Base-by-base conservation (phyloP, 768 basidiomycete species). In the Termitomyces sp. region DNA sequence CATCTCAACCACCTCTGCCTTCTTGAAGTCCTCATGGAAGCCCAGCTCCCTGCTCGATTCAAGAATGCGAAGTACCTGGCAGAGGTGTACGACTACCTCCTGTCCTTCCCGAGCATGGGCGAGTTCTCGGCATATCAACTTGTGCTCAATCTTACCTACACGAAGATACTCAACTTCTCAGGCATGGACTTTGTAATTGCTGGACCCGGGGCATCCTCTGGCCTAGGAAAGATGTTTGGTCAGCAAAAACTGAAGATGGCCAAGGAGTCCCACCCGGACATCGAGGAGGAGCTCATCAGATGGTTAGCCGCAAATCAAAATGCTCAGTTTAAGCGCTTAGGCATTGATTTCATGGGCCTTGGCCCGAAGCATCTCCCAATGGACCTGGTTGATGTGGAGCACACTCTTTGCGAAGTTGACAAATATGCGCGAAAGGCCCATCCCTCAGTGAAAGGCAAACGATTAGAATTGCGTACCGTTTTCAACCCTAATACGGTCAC, bases 401-500 rank as follows among this genome's bases (percentile, higher is more conserved):
- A 92, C 66, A 76, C 84, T 1, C 70, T 91, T 16, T 92, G 90
- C 70, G 90, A 92, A 66, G 76, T 86, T 44, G 87, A 90, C 71
- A 89, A 91, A 65, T 91, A 91, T 64, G 75, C 82, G 41, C 85
- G 89, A 45, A 72, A 71, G n/a, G 73, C 69, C 19, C 79, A 83
- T 66, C 80, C 82, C 3, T 40, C 68, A 11, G 64, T 84, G 55
- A 75, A 72, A 55, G 78, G 75, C 30, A 71, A 64, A 43, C 73
- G 80, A 43, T 71, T 61, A 17, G 63, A 77, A 54, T 63, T 81
- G 32, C 70, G 67, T 5, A 72, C 74, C 12, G 54, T 57, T 0
- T 86, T 78, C 61, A 64, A 60, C 11, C 62, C 75, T 5, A 67
- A 68, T 9, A 60, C 59, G 14, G 58, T 54, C 8, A 52, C 46